A percentile compares a stretch with the other conserved stretches of the same genome.
phyloP scores from a whole-genome alignment of 805 yeast genomes.

The Yarrowia osloensis region DNA sequence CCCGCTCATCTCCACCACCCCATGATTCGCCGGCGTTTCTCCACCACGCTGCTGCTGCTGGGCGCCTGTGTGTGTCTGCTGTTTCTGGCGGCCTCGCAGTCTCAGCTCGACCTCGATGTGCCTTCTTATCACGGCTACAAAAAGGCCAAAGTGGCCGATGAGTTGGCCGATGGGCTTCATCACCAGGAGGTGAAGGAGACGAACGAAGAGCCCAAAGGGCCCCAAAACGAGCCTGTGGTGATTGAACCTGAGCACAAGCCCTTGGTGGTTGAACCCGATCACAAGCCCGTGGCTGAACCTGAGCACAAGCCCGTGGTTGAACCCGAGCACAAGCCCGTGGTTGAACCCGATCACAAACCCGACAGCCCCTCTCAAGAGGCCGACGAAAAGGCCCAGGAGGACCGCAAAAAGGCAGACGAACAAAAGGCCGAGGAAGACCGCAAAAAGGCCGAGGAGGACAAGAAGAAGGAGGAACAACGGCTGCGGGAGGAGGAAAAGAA shows the following conservation, averaged over 20 bases:
- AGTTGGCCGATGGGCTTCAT: too few relatives aligned
- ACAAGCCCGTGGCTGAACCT: not conserved
- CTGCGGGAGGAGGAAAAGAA: conserved; percentile 7
- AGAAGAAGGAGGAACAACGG: conserved; percentile 17
- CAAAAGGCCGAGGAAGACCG: not conserved
- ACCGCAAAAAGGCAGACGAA: not conserved
- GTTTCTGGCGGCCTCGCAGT: conserved; percentile 17
- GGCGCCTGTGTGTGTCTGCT: not conserved
- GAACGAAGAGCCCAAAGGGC: too few relatives aligned
- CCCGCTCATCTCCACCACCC: too few relatives aligned
- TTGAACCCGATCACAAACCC: conserved; percentile 36
- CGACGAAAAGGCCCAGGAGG: conserved; percentile 33
- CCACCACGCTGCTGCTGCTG: not conserved
- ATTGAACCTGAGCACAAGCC: too few relatives aligned
- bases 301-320: not conserved
- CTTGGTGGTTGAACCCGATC: too few relatives aligned
- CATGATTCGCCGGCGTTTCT: conserved; percentile 14
- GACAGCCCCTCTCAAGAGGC: too few relatives aligned
- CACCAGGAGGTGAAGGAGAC: too few relatives aligned
- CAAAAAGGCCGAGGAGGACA: conserved; percentile 16
- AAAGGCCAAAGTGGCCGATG: conserved; percentile 1
- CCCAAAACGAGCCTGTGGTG: too few relatives aligned
- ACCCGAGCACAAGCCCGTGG: conserved; percentile 35
- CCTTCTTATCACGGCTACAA: conserved; percentile 2
- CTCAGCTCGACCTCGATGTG: conserved; percentile 2